Conservation (phyloP, 2,329 filamentous ascomycete genomes). For the Apiospora sp. region DNA sequence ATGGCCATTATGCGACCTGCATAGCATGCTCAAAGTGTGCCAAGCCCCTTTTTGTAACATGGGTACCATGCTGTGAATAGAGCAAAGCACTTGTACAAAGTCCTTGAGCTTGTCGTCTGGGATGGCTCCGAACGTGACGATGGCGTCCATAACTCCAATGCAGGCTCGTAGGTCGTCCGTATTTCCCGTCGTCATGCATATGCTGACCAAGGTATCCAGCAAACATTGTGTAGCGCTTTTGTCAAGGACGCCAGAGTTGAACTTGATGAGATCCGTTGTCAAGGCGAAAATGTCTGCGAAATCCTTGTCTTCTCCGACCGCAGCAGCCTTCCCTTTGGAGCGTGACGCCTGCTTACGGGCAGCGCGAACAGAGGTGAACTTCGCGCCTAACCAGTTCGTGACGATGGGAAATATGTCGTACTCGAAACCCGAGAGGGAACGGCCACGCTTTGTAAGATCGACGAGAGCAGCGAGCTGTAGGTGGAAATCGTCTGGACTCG, state of each 20-base stretch:
- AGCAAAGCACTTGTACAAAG: conserved; percentile 75
- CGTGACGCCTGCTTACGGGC: conserved; percentile 59
- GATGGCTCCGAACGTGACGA: conserved; percentile 76
- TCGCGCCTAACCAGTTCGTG: conserved; percentile 65
- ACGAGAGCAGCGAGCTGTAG: conserved; percentile 70
- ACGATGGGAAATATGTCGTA: conserved; percentile 71
- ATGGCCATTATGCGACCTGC: conserved; percentile 77
- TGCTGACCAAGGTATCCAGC: conserved; percentile 68
- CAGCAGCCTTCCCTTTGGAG: conserved; percentile 50
- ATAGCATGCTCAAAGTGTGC: conserved; percentile 74
- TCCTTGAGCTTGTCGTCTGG: conserved; percentile 68
- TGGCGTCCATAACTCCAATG: conserved; percentile 72
- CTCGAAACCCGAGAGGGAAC: conserved; percentile 71
- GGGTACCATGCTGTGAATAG: conserved; percentile 72
- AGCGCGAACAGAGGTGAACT: conserved; percentile 60
- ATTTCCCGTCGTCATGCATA: conserved; percentile 73
- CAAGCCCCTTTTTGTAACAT: conserved; percentile 70
- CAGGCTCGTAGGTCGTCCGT: conserved; percentile 72
- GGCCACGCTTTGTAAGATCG: conserved; percentile 68
- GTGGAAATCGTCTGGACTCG: conserved; percentile 69
- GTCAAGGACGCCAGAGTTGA: conserved; percentile 74
- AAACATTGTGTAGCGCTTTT: conserved; percentile 68
- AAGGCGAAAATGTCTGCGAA: conserved; percentile 71
- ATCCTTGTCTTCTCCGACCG: conserved; percentile 65
- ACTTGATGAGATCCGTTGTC: conserved; percentile 75